A percentile compares a stretch with the other conserved stretches of the same genome.
These are phyloP conservation scores for Colletotrichum sp. DNA, from an alignment of 2,329 filamentous ascomycete genomes.

Conservation along the genomic window DNA sequence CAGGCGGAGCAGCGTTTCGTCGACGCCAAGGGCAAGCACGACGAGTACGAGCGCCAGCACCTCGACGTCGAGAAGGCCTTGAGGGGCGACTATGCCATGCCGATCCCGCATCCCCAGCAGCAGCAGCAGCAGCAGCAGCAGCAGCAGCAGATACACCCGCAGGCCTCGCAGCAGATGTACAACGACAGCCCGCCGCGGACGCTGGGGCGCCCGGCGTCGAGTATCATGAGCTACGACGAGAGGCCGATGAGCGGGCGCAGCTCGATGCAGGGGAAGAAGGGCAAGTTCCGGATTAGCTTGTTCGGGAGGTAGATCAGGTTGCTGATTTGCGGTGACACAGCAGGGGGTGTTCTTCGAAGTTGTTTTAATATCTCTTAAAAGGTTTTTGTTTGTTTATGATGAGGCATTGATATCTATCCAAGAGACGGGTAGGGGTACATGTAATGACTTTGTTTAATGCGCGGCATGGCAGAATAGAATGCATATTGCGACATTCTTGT, in stretches of 20 bases:
- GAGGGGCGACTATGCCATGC: slow-evolving; percentile 36
- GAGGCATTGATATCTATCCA: not conserved
- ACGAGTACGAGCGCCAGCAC: slow-evolving; percentile 47
- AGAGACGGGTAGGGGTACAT: not conserved
- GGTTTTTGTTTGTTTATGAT: not conserved
- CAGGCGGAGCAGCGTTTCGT: slow-evolving; percentile 44
- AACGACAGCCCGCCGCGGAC: slow-evolving; percentile 11
- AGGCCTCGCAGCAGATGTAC: slow-evolving; percentile 6
- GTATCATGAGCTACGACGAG: slow-evolving; percentile 19
- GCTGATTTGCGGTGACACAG: not conserved
- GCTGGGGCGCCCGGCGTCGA: slow-evolving; percentile 4
- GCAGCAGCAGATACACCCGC: not conserved
- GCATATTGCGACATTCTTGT: not conserved
- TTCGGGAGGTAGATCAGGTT: slow-evolving; percentile 17
- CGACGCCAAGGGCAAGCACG: slow-evolving; percentile 47
- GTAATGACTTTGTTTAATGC: not conserved
- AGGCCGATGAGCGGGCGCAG: slow-evolving; percentile 18
- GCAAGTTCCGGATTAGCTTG: slow-evolving; percentile 18
- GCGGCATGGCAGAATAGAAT: not conserved
- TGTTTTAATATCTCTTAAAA: not conserved
- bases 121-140: not conserved
- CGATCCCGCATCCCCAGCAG: not conserved
- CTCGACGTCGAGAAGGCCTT: slow-evolving; percentile 45
- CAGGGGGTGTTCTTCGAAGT: not conserved
- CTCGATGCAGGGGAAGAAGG: slow-evolving; percentile 8